These are phyloP conservation scores for Batrachochytrium dendrobatidis DNA, from an alignment of 371 early-diverging fungal genomes.

Conservation along the genomic window DNA sequence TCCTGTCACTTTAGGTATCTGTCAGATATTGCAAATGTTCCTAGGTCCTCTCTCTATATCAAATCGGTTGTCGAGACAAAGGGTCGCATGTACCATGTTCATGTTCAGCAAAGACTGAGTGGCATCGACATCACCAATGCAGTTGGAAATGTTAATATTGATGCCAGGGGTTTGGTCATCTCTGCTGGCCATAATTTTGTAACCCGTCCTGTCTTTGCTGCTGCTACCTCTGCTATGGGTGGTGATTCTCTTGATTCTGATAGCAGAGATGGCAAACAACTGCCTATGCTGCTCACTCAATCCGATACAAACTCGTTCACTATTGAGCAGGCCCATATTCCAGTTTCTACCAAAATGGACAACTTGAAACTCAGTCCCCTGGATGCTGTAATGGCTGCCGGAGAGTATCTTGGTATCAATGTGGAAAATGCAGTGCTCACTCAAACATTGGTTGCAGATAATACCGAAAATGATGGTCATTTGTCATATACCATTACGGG, in stretches of 20 bases:
- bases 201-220: neutral
- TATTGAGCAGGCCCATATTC: slow-evolving; percentile 5
- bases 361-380: neutral
- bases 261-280: neutral
- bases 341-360: neutral
- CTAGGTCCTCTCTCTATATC: neutral
- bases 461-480: slow-evolving; percentile 1
- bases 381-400: neutral
- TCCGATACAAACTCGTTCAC: slow-evolving; percentile 4
- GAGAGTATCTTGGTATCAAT: neutral
- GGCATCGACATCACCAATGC: slow-evolving; percentile 75
- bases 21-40: too few species aligned
- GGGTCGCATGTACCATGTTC: slow-evolving; percentile 46
- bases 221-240: neutral
- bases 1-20: too few species aligned
- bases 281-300: neutral
- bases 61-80: neutral
- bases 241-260: neutral
- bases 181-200: slow-evolving; percentile 66
- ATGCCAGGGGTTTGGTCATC: slow-evolving; percentile 56
- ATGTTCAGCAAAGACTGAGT: slow-evolving; percentile 64
- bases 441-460: neutral
- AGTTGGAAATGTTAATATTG: slow-evolving; percentile 74
- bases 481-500: neutral
- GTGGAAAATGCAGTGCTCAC: neutral